Evolutionary conservation across 2,329 filamentous ascomycete species (phyloP).

Genomic region (Talaromyces sp.): DNA sequence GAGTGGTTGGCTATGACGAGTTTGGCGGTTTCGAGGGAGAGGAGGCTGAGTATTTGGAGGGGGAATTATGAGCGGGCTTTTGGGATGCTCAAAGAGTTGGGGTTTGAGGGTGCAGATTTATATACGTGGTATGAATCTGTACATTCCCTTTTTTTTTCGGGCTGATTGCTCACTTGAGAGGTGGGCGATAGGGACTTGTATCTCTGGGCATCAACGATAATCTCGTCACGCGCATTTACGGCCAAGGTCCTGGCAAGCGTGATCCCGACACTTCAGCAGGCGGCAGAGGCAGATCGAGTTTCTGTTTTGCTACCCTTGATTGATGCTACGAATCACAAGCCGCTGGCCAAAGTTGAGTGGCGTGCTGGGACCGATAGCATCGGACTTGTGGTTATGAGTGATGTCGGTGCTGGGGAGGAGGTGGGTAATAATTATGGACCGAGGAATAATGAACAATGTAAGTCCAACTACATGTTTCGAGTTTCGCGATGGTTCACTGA

Average conservation of each 20-base stretch:
- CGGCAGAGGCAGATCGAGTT: conserved; percentile 55
- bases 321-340: conserved; percentile 70
- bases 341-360: conserved; percentile 61
- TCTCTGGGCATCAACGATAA: conserved; percentile 47
- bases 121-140: conserved; percentile 39
- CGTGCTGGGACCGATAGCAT: conserved; percentile 44
- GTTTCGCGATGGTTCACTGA: not conserved
- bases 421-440: conserved; percentile 70
- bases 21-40: conserved; percentile 35
- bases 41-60: conserved; percentile 37
- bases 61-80: conserved; percentile 39
- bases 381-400: conserved; percentile 44
- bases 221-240: conserved; percentile 46
- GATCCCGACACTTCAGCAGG: conserved; percentile 39
- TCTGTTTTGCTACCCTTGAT: conserved; percentile 69
- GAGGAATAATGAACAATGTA: conserved; percentile 70
- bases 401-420: conserved; percentile 54
- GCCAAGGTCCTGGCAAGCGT: conserved; percentile 43
- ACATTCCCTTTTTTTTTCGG: too few species aligned
- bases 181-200: conserved; percentile 42
- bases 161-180: too few species aligned
- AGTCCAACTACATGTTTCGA: too few species aligned
- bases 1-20: conserved; percentile 47
- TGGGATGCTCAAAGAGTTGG: conserved; percentile 31
- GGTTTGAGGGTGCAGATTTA: conserved; percentile 31